These are phyloP conservation scores for Wallacemonas sp. DNA, from an alignment of 208 protist species.

Conservation along the genomic window DNA sequence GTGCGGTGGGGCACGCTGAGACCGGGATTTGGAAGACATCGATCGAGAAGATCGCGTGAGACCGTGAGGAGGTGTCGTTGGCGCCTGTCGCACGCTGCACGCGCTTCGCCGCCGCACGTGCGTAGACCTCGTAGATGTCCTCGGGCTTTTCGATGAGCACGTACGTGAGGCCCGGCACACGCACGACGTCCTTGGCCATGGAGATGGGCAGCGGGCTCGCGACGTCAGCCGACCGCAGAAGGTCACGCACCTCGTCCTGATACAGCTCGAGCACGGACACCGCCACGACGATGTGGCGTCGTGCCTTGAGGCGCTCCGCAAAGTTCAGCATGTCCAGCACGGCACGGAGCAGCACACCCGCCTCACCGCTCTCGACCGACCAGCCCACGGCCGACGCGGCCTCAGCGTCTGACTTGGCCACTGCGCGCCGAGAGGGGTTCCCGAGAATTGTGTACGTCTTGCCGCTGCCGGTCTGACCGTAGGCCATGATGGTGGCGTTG, in stretches of 20 bases:
- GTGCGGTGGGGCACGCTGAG: constrained; percentile 17
- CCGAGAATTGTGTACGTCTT: constrained; percentile 84
- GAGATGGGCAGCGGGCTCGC: constrained; percentile 28
- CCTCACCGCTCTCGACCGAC: constrained; percentile 47
- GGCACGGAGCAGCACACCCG: constrained; percentile 69
- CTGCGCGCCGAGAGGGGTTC: neutral
- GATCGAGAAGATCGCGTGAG: constrained; percentile 84
- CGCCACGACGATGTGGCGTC: constrained; percentile 54
- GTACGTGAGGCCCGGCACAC: constrained; percentile 42
- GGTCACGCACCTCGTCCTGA: constrained; percentile 72
- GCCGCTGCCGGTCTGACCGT: constrained; percentile 90
- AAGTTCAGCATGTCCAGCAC: constrained; percentile 65
- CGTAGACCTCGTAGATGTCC: constrained; percentile 48
- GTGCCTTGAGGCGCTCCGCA: constrained; percentile 21
- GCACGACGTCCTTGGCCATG: constrained; percentile 45
- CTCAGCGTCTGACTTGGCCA: neutral
- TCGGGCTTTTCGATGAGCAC: constrained; percentile 30
- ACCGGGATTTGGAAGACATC: constrained; percentile 67
- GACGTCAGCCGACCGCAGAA: constrained; percentile 34
- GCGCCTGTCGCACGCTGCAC: constrained; percentile 63
- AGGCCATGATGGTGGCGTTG: constrained; percentile 68
- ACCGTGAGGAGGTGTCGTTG: constrained; percentile 88
- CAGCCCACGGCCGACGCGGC: neutral
- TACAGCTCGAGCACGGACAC: constrained; percentile 82
- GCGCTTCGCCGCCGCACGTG: constrained; percentile 40